A percentile compares a stretch with the other conserved stretches of the same genome.
phyloP scores from a whole-genome alignment of 2,329 filamentous ascomycete genomes.

The Exophiala oligosperma region DNA sequence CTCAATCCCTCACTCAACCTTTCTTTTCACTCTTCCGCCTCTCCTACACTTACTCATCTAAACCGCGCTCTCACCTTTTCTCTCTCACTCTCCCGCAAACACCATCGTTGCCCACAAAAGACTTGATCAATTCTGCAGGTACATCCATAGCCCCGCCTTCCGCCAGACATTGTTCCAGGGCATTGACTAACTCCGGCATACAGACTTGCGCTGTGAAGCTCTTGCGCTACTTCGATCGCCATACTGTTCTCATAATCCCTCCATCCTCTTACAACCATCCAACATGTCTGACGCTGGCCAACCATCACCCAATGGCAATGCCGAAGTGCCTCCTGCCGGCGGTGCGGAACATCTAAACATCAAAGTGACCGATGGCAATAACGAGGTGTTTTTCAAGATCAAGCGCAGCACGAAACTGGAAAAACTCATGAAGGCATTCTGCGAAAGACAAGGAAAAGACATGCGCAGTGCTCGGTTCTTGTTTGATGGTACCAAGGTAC shows the following conservation, averaged over 20 bases:
- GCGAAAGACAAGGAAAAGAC: conserved; percentile 90
- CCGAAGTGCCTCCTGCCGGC: conserved; percentile 27
- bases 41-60: background rate
- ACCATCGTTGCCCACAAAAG: background rate
- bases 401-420: conserved; percentile 94
- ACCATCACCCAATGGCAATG: conserved; percentile 27
- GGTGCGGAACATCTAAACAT: conserved; percentile 87
- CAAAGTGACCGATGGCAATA: conserved; percentile 99
- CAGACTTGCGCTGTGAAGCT: background rate
- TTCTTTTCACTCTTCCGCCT: background rate
- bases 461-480: conserved; percentile 84
- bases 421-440: conserved; percentile 98
- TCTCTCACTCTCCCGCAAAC: background rate
- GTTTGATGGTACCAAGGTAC: conserved; percentile 92
- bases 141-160: background rate
- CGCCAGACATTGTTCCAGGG: background rate
- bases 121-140: background rate
- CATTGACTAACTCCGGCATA: background rate
- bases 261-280: background rate
- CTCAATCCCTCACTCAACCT: background rate
- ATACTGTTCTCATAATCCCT: background rate
- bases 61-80: background rate
- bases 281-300: conserved; percentile 30
- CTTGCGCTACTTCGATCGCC: background rate
- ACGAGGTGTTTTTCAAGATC: conserved; percentile 99